Base-by-base conservation (phyloP, 2,329 filamentous ascomycete species). In the Cladosporium sp. region DNA sequence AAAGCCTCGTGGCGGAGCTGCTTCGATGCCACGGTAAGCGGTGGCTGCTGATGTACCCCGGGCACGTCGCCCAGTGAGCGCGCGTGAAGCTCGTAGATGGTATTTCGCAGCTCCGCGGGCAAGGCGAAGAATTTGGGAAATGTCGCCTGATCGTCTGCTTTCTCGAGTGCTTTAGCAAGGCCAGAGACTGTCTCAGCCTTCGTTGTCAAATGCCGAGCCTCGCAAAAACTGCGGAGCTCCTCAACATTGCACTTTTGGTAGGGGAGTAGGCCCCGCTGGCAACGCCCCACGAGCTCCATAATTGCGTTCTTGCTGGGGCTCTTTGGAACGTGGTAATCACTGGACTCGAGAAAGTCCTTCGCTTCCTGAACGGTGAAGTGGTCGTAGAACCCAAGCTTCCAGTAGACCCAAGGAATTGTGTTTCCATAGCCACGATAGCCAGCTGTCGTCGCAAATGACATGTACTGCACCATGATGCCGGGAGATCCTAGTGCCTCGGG, bases 141-240 rank as follows among this genome's bases (percentile, higher is more conserved):
- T 15, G 12, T 34, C n/a, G 32, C 32, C 6, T 34, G 8, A 6
- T 36, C n/a, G 13, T 36, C 32, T 7, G 32, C 32, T 17, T n/a
- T n/a, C 4, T 36, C 32, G 9, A 36, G 32, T 7, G 7, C 12
- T 11, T 7, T 7, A 15, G n/a, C 32, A 7, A 36, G n/a, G 7
- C n/a, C 9, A 15, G 13, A n/a, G 4, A n/a, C n/a, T 17, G 11
- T 36, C 12, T 5, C 8, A 3, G 32, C 32, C 13, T n/a, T 15
- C 4, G 32, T 15, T 7, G 12, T 24, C 15, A 54, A 32, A 7
- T 29, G 32, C 15, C 52, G 49, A 1, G 17, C 20, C 7, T 12
- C 7, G n/a, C 51, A 20, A n/a, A 47, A 19, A 1, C 11, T 22
- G 12, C 41, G 43, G 7, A 54, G 12, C 15, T 56, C 48, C 4